Evolutionary conservation across 2,329 filamentous ascomycete genomes (phyloP), one percentile per base, ranked within the genome.

Genomic region (Microascus cirrosus): DNA sequence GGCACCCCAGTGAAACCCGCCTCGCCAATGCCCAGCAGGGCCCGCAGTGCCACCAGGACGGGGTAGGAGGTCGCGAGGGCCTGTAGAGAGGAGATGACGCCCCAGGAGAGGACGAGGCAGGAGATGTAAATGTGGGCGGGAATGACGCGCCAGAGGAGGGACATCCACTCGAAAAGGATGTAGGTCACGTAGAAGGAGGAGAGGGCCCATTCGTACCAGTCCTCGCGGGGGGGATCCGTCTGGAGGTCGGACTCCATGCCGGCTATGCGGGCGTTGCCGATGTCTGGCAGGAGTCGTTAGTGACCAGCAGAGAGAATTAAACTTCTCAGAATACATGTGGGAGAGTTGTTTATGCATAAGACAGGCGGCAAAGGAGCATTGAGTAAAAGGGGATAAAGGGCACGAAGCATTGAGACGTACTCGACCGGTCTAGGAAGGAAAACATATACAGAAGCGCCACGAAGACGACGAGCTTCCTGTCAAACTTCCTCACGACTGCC

Each of bases 381-480:
- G 54, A 35, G 22, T 45, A 50, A 54, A 20, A 12, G 28, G 20
- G 54, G 39, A 50, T 15, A 34, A 28, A n/a, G 22, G 36, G 22
- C 6, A 50, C 52, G 25, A 18, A 52, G 54, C 3, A 13, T 20
- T 32, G 25, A 5, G n/a, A 74, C 78, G 61, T 75, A 91, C 89
- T 95, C 20, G 89, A 92, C 63, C 91, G 80, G 70, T 96, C 91
- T 62, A 96, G 72, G 68, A 95, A 96, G 61, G 85, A 87, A 61
- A 96, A 75, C 77, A 95, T 81, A 68, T 94, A 96, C 13, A 96
- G 77, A 59, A 93, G 69, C 12, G 89, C 87, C 62, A 96, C 79
- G 67, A 96, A 95, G 1, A 89, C 69, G 6, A 95, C 89, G 57
- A 96, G 78, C 62, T 80, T 82, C 58, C 82, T 77, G 69, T 96